Evolutionary conservation across 352 stramenopile genomes (phyloP), one percentile per base, ranked within the genome.

Genomic region (Phytophthora crassamura): DNA sequence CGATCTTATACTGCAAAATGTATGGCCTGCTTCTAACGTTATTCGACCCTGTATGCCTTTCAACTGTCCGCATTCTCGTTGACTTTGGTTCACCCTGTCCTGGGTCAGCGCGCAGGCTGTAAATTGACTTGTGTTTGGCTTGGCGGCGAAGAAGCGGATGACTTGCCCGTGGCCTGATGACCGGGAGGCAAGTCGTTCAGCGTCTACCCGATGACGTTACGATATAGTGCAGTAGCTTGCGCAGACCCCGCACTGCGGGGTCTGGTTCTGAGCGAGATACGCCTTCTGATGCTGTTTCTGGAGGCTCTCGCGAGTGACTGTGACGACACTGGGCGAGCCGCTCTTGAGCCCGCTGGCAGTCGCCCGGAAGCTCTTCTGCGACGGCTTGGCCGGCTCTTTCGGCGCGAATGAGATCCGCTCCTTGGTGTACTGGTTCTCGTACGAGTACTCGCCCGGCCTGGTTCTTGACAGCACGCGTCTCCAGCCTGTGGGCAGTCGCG

Each of bases 371-470:
- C 84, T 92, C 61, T 96, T 83, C 63, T 96, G 88, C 46, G 88
- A 96, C 9, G 88, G 88, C 63, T 94, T 96, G 40, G 88, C 86
- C 0, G 88, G 76, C 46, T 94, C 84, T 72, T 94, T 94, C 2
- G 86, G 88, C 7, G 83, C 84, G 53, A 96, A 96, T 32, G 86
- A 86, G 48, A 96, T 91, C n/a, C 88, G 84, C 54, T 96, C 86
- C 38, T 90, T 88, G 0, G 88, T 96, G 73, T 96, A 96, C 65
- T 94, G 86, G 72, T 96, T 94, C 70, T 96, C 86, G 57, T 96
- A 96, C 59, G 84, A 93, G 54, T 91, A 94, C 59, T 96, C 86
- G 12, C 86, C 86, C 3, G 88, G 88, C 60, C 87, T 91, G 43
- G 88, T 94, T 20, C 88, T 84, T 32, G 88, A 96, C 25, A 93